A percentile compares a stretch with the other conserved stretches of the same genome.
Conservation (phyloP, 176 grass and related monocot genomes). For the Ensete glaucum region DNA sequence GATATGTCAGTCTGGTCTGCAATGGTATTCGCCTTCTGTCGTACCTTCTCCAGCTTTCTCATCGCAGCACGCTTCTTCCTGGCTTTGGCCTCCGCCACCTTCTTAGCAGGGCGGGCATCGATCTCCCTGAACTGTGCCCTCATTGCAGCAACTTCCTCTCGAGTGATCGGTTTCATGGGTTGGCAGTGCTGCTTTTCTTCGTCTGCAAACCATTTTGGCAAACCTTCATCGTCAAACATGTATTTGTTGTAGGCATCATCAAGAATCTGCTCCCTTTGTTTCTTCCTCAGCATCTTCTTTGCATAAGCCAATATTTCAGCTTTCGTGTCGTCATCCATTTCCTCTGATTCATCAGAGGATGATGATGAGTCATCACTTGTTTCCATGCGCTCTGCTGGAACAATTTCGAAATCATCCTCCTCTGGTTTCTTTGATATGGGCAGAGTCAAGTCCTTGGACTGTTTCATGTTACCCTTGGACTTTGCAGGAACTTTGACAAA, state of each 20-base stretch:
- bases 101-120: constrained; percentile 76
- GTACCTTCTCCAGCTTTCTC: constrained; percentile 66
- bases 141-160: constrained; percentile 80
- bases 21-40: constrained; percentile 69
- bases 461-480: constrained; percentile 8
- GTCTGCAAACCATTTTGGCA: constrained; percentile 76
- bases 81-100: constrained; percentile 89
- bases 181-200: constrained; percentile 70
- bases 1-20: constrained; percentile 79
- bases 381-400: constrained; percentile 63
- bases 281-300: constrained; percentile 96
- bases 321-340: constrained; percentile 52
- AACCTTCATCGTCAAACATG: constrained; percentile 79
- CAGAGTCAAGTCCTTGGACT: constrained; percentile 15
- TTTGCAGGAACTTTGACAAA: constrained; percentile 27
- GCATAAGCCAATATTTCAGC: constrained; percentile 87
- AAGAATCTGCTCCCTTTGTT: constrained; percentile 87
- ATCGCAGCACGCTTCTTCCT: constrained; percentile 64
- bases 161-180: constrained; percentile 66
- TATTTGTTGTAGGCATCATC: constrained; percentile 88
- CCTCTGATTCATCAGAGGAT: constrained; percentile 67
- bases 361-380: constrained; percentile 46
- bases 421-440: constrained; percentile 14
- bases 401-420: constrained; percentile 69
- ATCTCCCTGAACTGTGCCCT: constrained; percentile 83